These are phyloP conservation scores for Fusarium mundagurra DNA, from an alignment of 2,329 filamentous ascomycete genomes.

Conservation along the genomic window DNA sequence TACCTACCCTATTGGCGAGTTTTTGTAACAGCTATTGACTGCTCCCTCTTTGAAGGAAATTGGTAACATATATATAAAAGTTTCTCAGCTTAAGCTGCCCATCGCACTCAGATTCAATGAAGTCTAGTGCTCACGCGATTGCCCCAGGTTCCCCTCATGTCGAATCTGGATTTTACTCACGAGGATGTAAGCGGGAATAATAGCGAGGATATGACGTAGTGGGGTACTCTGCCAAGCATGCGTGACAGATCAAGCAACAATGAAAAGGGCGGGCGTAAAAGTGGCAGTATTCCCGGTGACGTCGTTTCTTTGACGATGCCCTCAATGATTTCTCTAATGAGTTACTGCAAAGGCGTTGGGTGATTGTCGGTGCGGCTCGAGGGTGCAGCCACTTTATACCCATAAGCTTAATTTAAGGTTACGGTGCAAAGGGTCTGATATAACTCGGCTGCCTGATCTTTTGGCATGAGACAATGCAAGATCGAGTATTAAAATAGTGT, in stretches of 20 bases:
- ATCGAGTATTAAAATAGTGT: neutral
- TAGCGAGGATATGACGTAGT: neutral
- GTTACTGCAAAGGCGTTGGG: neutral
- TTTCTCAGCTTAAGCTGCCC: neutral
- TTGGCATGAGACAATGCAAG: neutral
- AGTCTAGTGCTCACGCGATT: neutral
- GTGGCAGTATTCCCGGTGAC: neutral
- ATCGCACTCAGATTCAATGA: too few species aligned
- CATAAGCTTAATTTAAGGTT: slow-evolving; percentile 28
- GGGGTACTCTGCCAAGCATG: neutral
- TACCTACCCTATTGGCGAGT: too few species aligned
- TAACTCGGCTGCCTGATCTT: neutral
- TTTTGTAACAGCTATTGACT: too few species aligned
- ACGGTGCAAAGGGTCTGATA: neutral
- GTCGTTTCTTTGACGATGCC: neutral
- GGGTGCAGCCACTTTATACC: neutral
- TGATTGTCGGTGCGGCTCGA: neutral
- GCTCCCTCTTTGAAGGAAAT: rapidly evolving
- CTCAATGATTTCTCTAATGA: rapidly evolving
- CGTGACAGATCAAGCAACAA: neutral
- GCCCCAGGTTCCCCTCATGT: neutral
- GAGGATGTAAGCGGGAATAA: neutral
- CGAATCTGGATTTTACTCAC: neutral
- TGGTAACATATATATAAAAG: neutral
- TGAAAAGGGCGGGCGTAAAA: neutral